Evolutionary conservation across 768 basidiomycete species (phyloP).

Genomic region (Boletellus ananas): DNA sequence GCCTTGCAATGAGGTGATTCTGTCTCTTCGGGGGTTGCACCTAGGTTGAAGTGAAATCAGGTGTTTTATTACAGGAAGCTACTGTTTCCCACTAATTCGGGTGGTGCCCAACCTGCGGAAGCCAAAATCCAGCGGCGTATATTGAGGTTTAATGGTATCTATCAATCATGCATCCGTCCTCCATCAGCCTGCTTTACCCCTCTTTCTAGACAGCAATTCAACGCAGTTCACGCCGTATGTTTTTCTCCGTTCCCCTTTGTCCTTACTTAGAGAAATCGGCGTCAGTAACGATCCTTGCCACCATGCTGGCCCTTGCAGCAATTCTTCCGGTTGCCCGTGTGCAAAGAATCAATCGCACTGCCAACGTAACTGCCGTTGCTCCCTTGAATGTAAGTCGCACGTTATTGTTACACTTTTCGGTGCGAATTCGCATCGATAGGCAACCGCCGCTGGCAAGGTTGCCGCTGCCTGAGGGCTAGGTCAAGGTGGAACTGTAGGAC

Average conservation of each 20-base stretch:
- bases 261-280: neutral
- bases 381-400: constrained; percentile 41
- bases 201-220: constrained; percentile 15
- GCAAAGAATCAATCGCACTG: constrained; percentile 50
- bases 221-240: constrained; percentile 26
- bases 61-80: constrained; percentile 20
- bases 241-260: neutral
- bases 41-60: constrained; percentile 13
- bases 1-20: constrained; percentile 55
- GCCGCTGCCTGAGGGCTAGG: constrained; percentile 39
- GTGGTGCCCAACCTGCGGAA: neutral
- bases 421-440: constrained; percentile 35
- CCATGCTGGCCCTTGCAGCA: constrained; percentile 54
- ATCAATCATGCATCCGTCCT: neutral
- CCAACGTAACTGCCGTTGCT: constrained; percentile 52
- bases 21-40: neutral
- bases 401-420: neutral
- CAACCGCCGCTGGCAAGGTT: constrained; percentile 52
- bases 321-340: constrained; percentile 45
- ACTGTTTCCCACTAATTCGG: constrained; percentile 3
- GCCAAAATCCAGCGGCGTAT: constrained; percentile 7
- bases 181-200: constrained; percentile 8
- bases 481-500: constrained; percentile 34
- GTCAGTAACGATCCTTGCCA: constrained; percentile 49
- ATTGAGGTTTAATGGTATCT: constrained; percentile 21